These are phyloP conservation scores for Phialemonium atrogriseum DNA, from an alignment of 2,329 filamentous ascomycete genomes.

Conservation along the genomic window DNA sequence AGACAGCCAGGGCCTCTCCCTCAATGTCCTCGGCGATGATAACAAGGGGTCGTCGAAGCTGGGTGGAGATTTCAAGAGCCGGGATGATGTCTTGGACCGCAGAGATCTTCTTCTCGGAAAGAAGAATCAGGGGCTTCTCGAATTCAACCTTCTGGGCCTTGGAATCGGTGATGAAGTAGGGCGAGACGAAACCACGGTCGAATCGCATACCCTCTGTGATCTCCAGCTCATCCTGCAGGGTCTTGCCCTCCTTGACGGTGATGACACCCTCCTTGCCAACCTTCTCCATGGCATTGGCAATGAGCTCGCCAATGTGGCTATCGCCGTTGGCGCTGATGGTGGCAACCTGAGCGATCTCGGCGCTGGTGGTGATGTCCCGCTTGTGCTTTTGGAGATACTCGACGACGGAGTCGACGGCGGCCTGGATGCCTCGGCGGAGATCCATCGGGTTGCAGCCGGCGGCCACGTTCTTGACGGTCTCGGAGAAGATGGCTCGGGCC, in stretches of 20 bases:
- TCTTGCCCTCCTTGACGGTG: conserved; percentile 99
- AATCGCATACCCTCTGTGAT: conserved; percentile 99
- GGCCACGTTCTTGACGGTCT: conserved; percentile 99
- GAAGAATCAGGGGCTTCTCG: conserved; percentile 96
- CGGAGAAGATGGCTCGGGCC: conserved; percentile 96
- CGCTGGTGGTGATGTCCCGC: conserved; percentile 94
- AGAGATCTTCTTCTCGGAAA: conserved; percentile 99
- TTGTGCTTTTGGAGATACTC: conserved; percentile 93
- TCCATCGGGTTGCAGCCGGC: conserved; percentile 99
- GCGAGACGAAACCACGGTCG: conserved; percentile 96
- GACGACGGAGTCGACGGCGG: conserved; percentile 89
- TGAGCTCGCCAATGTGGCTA: conserved; percentile 86
- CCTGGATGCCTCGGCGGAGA: conserved; percentile 91
- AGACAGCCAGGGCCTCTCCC: conserved; percentile 94
- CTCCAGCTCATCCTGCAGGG: conserved; percentile 93
- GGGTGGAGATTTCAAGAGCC: conserved; percentile 92
- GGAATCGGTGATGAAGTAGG: conserved; percentile 99
- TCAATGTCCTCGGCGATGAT: conserved; percentile 99
- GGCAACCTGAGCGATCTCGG: conserved; percentile 94
- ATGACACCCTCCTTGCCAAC: conserved; percentile 99
- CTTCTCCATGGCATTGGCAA: conserved; percentile 99
- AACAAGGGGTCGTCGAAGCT: conserved; percentile 87
- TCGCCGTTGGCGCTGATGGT: conserved; percentile 98
- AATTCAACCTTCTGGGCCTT: conserved; percentile 99
- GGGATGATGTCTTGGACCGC: conserved; percentile 98